phyloP scores from a whole-genome alignment of 805 yeast genomes.

The Komagataella pseudopastoris region DNA sequence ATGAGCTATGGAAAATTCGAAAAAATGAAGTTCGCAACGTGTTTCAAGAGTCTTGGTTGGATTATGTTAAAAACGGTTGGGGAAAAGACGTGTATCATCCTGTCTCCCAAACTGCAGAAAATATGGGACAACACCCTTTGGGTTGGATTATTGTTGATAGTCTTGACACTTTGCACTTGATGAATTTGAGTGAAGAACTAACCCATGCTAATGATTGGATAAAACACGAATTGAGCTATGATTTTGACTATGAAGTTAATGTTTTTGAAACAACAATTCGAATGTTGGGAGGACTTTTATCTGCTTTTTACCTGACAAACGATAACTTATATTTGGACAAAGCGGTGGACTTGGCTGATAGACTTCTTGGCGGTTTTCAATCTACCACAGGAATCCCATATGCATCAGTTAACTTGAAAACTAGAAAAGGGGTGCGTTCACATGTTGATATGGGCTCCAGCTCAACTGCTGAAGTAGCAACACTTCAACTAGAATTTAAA shows the following conservation, averaged over 20 bases:
- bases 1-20: slow-evolving; percentile 28
- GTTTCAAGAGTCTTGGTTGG: slow-evolving; percentile 66
- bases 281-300: slow-evolving; percentile 85
- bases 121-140: slow-evolving; percentile 70
- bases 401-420: slow-evolving; percentile 58
- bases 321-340: slow-evolving; percentile 64
- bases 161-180: slow-evolving; percentile 67
- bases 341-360: slow-evolving; percentile 69
- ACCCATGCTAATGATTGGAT: slow-evolving; percentile 65
- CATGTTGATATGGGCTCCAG: slow-evolving; percentile 68
- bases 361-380: slow-evolving; percentile 57
- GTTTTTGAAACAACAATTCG: slow-evolving; percentile 91
- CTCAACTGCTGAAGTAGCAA: slow-evolving; percentile 82
- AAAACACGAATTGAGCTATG: slow-evolving; percentile 49
- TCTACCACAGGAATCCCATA: slow-evolving; percentile 61
- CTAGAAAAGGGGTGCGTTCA: slow-evolving; percentile 45
- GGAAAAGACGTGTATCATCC: slow-evolving; percentile 75
- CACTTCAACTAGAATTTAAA: slow-evolving; percentile 79
- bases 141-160: slow-evolving; percentile 93
- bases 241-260: slow-evolving; percentile 62
- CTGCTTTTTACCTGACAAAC: slow-evolving; percentile 60
- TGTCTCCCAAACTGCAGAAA: slow-evolving; percentile 40
- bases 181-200: slow-evolving; percentile 57
- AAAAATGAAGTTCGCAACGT: slow-evolving; percentile 50
- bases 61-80: slow-evolving; percentile 68